Conservation (phyloP, 129 eudicot genomes). For the Artemisia argyi region DNA sequence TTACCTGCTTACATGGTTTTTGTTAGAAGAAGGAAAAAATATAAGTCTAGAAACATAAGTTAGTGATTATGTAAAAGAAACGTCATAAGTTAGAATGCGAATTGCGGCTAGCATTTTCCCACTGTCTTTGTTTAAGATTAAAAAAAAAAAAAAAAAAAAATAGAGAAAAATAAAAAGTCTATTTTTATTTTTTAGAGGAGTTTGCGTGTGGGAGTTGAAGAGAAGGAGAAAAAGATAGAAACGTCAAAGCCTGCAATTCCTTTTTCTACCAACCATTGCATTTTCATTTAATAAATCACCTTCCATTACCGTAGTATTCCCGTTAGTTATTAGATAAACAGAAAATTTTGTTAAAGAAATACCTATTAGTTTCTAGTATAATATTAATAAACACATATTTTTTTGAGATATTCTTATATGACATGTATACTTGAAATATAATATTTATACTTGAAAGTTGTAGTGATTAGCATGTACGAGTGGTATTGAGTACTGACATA, state of each 20-base stretch:
- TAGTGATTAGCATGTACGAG: too few species aligned
- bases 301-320: background rate
- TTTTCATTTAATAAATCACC: constrained; percentile 28
- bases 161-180: background rate
- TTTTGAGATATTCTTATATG: too few species aligned
- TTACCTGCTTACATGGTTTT: background rate
- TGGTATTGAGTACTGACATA: too few species aligned
- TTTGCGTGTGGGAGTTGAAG: constrained; percentile 66
- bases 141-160: background rate
- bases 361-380: too few species aligned
- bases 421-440: too few species aligned
- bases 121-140: background rate
- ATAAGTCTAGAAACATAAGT: constrained; percentile 19
- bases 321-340: too few species aligned
- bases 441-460: too few species aligned
- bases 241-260: constrained; percentile 59
- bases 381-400: too few species aligned
- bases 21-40: background rate
- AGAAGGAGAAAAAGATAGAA: constrained; percentile 39
- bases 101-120: constrained; percentile 44
- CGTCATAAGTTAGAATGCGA: constrained; percentile 25
- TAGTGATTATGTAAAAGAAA: constrained; percentile 27
- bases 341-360: too few species aligned
- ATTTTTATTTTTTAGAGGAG: constrained; percentile 37
- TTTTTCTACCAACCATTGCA: constrained; percentile 37